phyloP scores from a whole-genome alignment of 1,139 yeast species.

The Pichia sp. region DNA sequence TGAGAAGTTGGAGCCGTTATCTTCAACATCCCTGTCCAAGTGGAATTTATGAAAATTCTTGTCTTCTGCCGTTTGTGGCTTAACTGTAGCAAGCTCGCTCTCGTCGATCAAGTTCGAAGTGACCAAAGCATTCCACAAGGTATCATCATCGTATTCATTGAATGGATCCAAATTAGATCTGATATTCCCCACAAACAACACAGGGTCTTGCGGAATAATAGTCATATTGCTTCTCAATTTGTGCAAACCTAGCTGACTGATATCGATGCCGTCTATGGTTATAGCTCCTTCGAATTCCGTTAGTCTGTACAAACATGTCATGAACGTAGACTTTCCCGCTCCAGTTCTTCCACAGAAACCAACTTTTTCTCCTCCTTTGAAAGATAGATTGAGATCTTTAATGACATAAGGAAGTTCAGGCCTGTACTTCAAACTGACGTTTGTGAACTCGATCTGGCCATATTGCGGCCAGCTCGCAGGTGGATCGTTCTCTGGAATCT shows the following conservation, averaged over 20 bases:
- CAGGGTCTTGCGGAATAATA: conserved; percentile 64
- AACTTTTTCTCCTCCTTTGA: conserved; percentile 53
- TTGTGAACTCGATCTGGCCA: conserved; percentile 43
- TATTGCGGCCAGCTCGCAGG: conserved; percentile 54
- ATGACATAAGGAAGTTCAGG: conserved; percentile 45
- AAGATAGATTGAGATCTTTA: conserved; percentile 40
- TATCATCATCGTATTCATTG: conserved; percentile 35
- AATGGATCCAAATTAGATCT: conserved; percentile 58
- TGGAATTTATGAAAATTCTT: conserved; percentile 37
- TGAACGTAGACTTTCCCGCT: conserved; percentile 60
- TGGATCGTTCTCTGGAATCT: conserved; percentile 52
- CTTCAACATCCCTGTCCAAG: conserved; percentile 48
- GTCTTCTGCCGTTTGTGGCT: background rate
- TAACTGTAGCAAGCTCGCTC: background rate
- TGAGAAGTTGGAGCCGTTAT: conserved; percentile 52
- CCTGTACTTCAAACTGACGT: conserved; percentile 45
- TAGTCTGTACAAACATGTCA: conserved; percentile 52
- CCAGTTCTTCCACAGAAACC: conserved; percentile 67
- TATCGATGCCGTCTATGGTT: conserved; percentile 48
- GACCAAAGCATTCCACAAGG: conserved; percentile 43
- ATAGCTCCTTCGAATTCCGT: conserved; percentile 47
- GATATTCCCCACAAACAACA: conserved; percentile 51
- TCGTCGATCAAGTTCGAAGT: conserved; percentile 39
- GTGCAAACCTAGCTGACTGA: conserved; percentile 44
- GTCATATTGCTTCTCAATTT: conserved; percentile 36